Evolutionary conservation across 2,329 filamentous ascomycete species (phyloP).

Genomic region (Alternaria dauci): DNA sequence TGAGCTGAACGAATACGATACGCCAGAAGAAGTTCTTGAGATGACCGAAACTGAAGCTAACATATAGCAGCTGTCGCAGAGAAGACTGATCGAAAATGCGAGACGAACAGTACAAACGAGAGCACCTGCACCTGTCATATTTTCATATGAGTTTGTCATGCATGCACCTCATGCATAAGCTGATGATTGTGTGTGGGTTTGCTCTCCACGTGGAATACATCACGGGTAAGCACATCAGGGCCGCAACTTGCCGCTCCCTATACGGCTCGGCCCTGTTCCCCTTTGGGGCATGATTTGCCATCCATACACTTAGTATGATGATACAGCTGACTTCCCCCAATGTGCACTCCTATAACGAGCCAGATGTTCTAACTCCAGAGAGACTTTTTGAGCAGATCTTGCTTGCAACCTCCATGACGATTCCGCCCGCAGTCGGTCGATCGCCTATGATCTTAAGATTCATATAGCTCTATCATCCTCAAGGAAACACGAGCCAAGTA

Average conservation of each 20-base stretch:
- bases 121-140: conserved; percentile 1
- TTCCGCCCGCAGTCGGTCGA: not conserved
- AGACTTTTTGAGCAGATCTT: not conserved
- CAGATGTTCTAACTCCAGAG: not conserved
- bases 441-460: not conserved
- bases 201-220: conserved; percentile 41
- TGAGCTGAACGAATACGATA: not conserved
- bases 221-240: conserved; percentile 28
- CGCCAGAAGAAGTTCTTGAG: not conserved
- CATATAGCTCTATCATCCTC: not conserved
- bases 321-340: not conserved
- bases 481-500: not conserved
- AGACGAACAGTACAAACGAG: not conserved
- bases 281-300: not conserved
- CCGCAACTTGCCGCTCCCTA: conserved; percentile 21
- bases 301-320: too few species aligned
- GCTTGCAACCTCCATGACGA: not conserved
- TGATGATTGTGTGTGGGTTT: conserved; percentile 22
- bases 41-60: not conserved
- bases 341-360: not conserved
- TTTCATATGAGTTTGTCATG: conserved; percentile 21
- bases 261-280: not conserved
- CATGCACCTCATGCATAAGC: conserved; percentile 26
- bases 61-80: not conserved
- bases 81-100: not conserved